phyloP scores from a whole-genome alignment of 73 alveolate species.

The Uronychia binucleata region DNA sequence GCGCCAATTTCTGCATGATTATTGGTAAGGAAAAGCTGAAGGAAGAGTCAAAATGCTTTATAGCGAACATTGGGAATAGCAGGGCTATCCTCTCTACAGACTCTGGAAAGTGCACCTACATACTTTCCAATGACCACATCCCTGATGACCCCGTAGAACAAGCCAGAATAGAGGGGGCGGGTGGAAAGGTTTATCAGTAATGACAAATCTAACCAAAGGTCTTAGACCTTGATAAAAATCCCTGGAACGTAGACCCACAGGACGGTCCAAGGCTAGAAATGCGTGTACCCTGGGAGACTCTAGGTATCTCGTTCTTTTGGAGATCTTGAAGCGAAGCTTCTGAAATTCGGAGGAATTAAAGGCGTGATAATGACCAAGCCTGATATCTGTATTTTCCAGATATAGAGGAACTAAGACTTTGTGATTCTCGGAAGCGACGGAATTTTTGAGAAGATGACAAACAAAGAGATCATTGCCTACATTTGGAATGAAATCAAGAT shows the following conservation, averaged over 20 bases:
- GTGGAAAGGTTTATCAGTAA: conserved; percentile 51
- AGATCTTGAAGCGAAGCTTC: conserved; percentile 83
- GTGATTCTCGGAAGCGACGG: conserved; percentile 90
- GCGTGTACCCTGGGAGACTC: conserved; percentile 93
- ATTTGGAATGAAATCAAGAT: conserved; percentile 15
- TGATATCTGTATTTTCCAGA: conserved; percentile 81
- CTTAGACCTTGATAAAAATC: conserved; percentile 22
- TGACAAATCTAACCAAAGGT: conserved; percentile 20
- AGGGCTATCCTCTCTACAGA: conserved; percentile 82
- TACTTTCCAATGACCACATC: conserved; percentile 41
- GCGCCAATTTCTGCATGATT: conserved; percentile 87
- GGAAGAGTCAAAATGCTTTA: conserved; percentile 61
- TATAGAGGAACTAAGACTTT: conserved; percentile 80
- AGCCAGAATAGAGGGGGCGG: neutral
- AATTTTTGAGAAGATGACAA: conserved; percentile 81
- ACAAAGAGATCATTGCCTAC: conserved; percentile 25
- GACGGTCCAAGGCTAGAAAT: conserved; percentile 78
- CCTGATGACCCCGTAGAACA: conserved; percentile 32
- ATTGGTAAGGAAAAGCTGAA: conserved; percentile 51
- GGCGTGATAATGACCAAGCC: conserved; percentile 84
- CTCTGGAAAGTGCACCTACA: conserved; percentile 64
- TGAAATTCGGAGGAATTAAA: conserved; percentile 82
- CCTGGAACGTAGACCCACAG: neutral
- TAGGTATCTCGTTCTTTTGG: conserved; percentile 90
- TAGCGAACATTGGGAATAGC: conserved; percentile 91